Percentiles rank a stretch among this genome's conserved stretches.
phyloP scores from a whole-genome alignment of 192 early-diverging fungal species.

The Coemansia sp. region DNA sequence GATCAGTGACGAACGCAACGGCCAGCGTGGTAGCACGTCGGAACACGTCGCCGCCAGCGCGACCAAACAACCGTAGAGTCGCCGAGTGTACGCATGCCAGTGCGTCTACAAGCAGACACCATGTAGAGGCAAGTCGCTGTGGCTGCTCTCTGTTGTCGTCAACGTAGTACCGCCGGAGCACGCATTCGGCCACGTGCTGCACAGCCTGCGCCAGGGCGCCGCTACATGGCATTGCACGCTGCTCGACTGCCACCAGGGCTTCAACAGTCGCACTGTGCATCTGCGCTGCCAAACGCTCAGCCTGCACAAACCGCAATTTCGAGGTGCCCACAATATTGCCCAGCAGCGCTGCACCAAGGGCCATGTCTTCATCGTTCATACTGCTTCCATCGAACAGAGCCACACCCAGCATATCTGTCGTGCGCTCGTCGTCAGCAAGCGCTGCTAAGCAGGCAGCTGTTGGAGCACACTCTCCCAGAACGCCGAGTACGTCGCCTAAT shows the following conservation, averaged over 20 bases:
- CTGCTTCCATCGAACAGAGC: too few species aligned
- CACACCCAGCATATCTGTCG: too few species aligned
- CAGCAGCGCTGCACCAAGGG: background rate
- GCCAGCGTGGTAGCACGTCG: constrained; percentile 3
- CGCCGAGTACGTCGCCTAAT: background rate
- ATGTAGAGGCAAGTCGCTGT: constrained; percentile 4
- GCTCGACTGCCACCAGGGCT: constrained; percentile 4
- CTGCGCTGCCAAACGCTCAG: background rate
- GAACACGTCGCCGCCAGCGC: constrained; percentile 16
- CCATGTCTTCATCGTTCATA: too few species aligned
- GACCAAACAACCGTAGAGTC: constrained; percentile 8
- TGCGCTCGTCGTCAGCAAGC: background rate
- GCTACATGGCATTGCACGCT: too few species aligned
- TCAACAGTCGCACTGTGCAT: background rate
- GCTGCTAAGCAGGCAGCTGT: constrained; percentile 4
- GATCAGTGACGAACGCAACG: background rate
- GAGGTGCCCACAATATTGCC: background rate
- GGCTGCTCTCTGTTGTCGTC: background rate
- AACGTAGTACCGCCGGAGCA: constrained; percentile 15
- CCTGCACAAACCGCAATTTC: background rate
- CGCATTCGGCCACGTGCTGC: constrained; percentile 4
- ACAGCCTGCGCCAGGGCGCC: background rate
- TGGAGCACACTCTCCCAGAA: background rate
- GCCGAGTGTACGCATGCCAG: constrained; percentile 17
- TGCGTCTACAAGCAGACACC: constrained; percentile 12